Evolutionary conservation across 2,329 filamentous ascomycete species (phyloP).

Genomic region (Colletotrichum musae): DNA sequence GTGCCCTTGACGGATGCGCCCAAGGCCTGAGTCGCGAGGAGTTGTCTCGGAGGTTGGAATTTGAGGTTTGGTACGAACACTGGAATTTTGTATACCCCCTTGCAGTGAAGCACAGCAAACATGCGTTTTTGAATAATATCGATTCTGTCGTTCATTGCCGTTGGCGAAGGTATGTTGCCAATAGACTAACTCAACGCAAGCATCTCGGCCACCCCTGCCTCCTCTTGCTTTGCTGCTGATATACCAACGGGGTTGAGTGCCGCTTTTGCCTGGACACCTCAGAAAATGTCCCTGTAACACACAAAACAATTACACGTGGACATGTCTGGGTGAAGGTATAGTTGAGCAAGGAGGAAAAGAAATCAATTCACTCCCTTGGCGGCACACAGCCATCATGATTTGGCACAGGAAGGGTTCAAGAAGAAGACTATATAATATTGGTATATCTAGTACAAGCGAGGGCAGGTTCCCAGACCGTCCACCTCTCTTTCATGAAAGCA

Average conservation of each 20-base stretch:
- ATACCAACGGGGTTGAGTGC: too few species aligned
- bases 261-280: too few species aligned
- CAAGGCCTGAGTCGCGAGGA: slow-evolving; percentile 24
- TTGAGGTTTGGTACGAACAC: background rate
- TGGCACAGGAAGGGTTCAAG: background rate
- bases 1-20: slow-evolving; percentile 83
- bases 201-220: background rate
- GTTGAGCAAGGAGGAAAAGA: too few species aligned
- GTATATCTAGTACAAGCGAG: slow-evolving; percentile 9
- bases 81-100: slow-evolving; percentile 2
- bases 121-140: background rate
- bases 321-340: too few species aligned
- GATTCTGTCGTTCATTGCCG: background rate
- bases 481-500: background rate
- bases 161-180: background rate
- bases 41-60: background rate
- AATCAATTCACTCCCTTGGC: too few species aligned
- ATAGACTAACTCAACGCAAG: too few species aligned
- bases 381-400: background rate
- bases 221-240: too few species aligned
- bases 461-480: slow-evolving; percentile 35
- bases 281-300: too few species aligned
- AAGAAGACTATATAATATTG: background rate
- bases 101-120: background rate
- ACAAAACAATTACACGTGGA: too few species aligned